Evolutionary conservation across 768 basidiomycete species (phyloP).

Genomic region (Rhizopogon rudus): DNA sequence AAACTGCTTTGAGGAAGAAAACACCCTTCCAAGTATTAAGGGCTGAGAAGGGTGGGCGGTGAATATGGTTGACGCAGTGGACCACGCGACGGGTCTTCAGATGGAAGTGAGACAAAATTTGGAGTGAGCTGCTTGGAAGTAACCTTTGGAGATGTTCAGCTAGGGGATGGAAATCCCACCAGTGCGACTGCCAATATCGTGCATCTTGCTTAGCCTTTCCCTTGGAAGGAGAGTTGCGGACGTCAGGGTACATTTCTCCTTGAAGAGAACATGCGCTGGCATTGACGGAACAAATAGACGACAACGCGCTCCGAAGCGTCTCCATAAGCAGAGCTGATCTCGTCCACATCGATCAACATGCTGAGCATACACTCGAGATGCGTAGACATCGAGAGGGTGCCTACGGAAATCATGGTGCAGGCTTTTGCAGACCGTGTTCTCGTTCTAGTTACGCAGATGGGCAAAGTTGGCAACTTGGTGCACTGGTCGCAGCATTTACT

Average conservation of each 20-base stretch:
- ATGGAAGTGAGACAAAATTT: not conserved
- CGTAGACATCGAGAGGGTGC: slow-evolving; percentile 46
- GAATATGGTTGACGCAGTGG: slow-evolving; percentile 62
- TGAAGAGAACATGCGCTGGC: slow-evolving; percentile 12
- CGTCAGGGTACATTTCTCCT: slow-evolving; percentile 15
- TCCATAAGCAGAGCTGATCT: not conserved
- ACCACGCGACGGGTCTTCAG: slow-evolving; percentile 69
- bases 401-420: slow-evolving; percentile 76
- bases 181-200: slow-evolving; percentile 51
- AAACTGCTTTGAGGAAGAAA: slow-evolving; percentile 68
- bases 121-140: slow-evolving; percentile 5
- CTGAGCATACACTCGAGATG: slow-evolving; percentile 36
- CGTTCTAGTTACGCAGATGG: slow-evolving; percentile 86
- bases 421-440: slow-evolving; percentile 75
- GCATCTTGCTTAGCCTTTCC: slow-evolving; percentile 48
- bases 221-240: slow-evolving; percentile 38
- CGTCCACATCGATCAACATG: slow-evolving; percentile 11
- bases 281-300: not conserved
- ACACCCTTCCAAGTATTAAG: slow-evolving; percentile 54
- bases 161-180: slow-evolving; percentile 72
- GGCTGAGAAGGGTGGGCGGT: slow-evolving; percentile 63
- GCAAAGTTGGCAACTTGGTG: slow-evolving; percentile 88
- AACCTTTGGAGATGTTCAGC: slow-evolving; percentile 54
- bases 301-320: not conserved
- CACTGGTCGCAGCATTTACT: slow-evolving; percentile 10